Evolutionary conservation across 768 basidiomycete genomes (phyloP), one percentile per base, ranked within the genome.

Genomic region (Suillus brevipes): DNA sequence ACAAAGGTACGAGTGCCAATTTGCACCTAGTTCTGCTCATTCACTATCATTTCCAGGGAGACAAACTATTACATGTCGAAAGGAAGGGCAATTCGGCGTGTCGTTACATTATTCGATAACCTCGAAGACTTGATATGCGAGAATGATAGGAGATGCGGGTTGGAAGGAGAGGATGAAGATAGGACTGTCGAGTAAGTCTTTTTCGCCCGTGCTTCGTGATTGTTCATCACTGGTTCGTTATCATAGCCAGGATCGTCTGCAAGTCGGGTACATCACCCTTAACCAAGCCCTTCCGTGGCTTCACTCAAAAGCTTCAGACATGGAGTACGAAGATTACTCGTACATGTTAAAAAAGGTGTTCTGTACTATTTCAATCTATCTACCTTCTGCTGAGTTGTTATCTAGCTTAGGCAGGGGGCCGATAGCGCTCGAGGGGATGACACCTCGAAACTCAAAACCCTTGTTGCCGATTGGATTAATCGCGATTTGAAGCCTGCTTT

Each of bases 231-330:
- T 2, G 10, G 47, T 23, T 12, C 23, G 13, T 13, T 5, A 0
- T 49, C 5, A 23, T 2, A 49, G 47, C 6, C 47, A 49, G 12
- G 16, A 42, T 8, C 1, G 20, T 45, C 4, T 45, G 45, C 45
- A 45, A 45, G 0, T 1, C 9, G 45, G 9, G 0, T 45, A 45
- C 10, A n/a, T n/a, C 0, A 1, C n/a, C 1, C 45, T 45, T n/a
- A 45, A 45, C 2, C n/a, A n/a, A 1, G 20, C 45, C 45, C 45
- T 45, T 4, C 20, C n/a, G 2, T 43, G 42, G 42, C 4, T 43
- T 43, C 42, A 20, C 42, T 3, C 1, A 8, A 43, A 4, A 8
- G 8, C 42, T 3, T 43, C 42, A 43, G 42, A 20, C 18, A 2
- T 43, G 18, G 7, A 43, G 18, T 43, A 43, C 4, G 18, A 43